phyloP scores from a whole-genome alignment of 2,329 filamentous ascomycete species.

The Aspergillus vadensis region DNA sequence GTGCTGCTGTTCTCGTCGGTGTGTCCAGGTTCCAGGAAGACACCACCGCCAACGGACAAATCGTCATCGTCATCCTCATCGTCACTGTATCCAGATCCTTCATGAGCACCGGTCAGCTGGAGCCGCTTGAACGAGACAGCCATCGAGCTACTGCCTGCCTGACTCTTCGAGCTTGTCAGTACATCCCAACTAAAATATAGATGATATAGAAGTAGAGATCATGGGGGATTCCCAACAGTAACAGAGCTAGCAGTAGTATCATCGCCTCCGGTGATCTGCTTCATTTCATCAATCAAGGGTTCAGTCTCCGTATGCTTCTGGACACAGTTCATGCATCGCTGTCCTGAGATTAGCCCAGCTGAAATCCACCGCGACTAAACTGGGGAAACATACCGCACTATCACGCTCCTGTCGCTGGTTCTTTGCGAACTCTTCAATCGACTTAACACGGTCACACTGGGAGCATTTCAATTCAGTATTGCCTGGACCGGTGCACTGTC shows the following conservation, averaged over 20 bases:
- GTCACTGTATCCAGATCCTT: not conserved
- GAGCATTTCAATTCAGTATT: conserved; percentile 53
- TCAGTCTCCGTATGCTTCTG: conserved; percentile 38
- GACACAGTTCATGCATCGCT: conserved; percentile 48
- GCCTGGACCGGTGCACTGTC: conserved; percentile 43
- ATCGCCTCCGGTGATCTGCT: conserved; percentile 23
- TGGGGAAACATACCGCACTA: conserved; percentile 42
- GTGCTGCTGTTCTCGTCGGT: conserved; percentile 4
- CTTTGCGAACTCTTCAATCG: conserved; percentile 54
- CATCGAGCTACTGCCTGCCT: conserved; percentile 13
- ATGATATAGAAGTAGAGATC: not conserved
- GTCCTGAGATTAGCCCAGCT: not conserved
- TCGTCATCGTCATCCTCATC: conserved; percentile 20
- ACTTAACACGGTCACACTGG: conserved; percentile 51
- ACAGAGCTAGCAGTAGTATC: conserved; percentile 11
- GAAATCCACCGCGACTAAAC: not conserved
- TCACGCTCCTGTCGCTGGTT: conserved; percentile 50
- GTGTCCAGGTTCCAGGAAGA: conserved; percentile 21
- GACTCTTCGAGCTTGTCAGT: conserved; percentile 19
- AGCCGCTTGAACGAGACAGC: conserved; percentile 7
- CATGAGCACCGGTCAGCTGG: conserved; percentile 2
- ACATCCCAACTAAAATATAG: not conserved
- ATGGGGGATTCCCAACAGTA: conserved; percentile 9
- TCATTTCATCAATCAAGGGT: conserved; percentile 36
- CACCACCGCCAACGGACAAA: conserved; percentile 21